phyloP scores from a whole-genome alignment of 139 green algal species.

The Closterium sp. region DNA sequence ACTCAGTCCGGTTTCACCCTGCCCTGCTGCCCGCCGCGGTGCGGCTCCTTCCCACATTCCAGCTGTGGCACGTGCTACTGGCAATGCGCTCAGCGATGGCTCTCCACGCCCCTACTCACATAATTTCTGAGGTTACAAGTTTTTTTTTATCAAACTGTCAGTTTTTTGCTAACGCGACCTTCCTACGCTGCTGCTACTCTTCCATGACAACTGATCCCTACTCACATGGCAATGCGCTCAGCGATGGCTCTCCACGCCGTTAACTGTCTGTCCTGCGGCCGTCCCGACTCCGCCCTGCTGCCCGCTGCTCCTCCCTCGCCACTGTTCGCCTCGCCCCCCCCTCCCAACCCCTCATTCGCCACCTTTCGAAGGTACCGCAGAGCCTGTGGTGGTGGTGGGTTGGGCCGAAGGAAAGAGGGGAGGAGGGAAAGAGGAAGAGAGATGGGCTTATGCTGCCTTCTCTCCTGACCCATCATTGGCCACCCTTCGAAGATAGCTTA shows the following conservation, averaged over 20 bases:
- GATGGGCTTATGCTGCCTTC: neutral
- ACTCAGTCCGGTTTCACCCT: no score
- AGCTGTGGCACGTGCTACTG: no score
- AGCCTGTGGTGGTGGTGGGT: constrained; percentile 27
- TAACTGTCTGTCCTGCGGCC: neutral
- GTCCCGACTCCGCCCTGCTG: neutral
- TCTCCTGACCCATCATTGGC: constrained; percentile 8
- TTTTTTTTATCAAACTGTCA: no score
- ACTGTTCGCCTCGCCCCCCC: neutral
- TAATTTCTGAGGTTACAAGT: no score
- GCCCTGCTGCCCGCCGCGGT: no score
- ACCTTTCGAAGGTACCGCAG: constrained; percentile 34
- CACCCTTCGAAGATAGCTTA: constrained; percentile 28
- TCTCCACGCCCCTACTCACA: no score
- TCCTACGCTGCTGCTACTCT: no score
- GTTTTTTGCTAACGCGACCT: no score
- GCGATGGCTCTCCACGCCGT: constrained; percentile 32
- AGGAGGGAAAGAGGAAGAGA: no score
- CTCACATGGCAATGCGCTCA: constrained; percentile 48
- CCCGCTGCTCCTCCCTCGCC: neutral
- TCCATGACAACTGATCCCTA: no score
- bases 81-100: neutral
- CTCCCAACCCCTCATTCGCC: constrained; percentile 23
- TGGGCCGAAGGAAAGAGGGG: no score
- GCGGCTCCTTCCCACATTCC: no score